Evolutionary conservation across 2,329 filamentous ascomycete genomes (phyloP), one percentile per base, ranked within the genome.

Genomic region (Trichoderma endophyticum): DNA sequence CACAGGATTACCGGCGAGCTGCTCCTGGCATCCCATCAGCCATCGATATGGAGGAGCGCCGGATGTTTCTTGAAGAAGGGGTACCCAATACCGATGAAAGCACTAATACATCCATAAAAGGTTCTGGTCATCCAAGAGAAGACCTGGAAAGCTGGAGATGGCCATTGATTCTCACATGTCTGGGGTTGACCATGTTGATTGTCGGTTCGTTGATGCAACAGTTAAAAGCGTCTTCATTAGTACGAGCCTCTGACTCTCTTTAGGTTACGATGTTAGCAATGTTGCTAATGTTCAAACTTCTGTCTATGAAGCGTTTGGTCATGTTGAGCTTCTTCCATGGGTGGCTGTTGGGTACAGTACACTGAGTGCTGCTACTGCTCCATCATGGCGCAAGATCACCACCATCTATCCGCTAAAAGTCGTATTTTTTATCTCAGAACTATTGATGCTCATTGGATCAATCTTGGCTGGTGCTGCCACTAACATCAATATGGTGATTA

Each of bases 201-300:
- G 26, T 57, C 26, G 54, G 54, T 57, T 3, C 1, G 54, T 57
- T 26, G 14, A 57, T 7, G 24, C 14, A 18, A 28, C 14, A 15
- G 24, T 18, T 24, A 5, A 54, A 54, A 18, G 3, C 7, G 36
- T 43, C 54, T 56, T 26, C 54, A 57, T 15, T 30, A 6, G 48
- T 18, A 57, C 26, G 36, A 18, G 15, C 15, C 36, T 18, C 26
- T 57, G 3, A 57, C 24, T 18, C 14, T 36, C 26, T n/a, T 30
- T 36, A 83, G 82, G 82, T 21, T 84, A 83, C 75, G 82, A 84
- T 72, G 78, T 83, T 8, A 82, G 81, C 73, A 83, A 85, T 70
- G 83, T 85, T 21, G 85, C 87, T 8, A 86, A 89, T 74, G 86
- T 88, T 62, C 90, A 89, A 77, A 81, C 81, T 9, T 87, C 86